Base-by-base conservation (phyloP, 2,329 filamentous ascomycete genomes). In the Dactylonectria macrodidyma region DNA sequence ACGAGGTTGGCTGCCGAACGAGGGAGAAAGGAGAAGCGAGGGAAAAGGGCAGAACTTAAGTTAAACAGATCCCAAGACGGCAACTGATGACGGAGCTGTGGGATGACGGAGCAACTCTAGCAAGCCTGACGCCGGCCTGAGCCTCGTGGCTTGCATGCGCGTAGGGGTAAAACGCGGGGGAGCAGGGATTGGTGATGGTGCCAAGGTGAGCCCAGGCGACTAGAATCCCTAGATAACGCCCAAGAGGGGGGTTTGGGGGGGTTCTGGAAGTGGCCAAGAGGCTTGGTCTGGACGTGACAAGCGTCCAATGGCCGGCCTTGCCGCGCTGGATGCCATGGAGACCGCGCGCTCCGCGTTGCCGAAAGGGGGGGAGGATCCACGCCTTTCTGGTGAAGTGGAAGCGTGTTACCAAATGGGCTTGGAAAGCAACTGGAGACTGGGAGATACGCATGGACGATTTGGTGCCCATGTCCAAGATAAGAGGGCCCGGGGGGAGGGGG, bases 261-360 rank as follows among this genome's bases (percentile, higher is more conserved):
- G 47, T 62, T 66, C 64, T 66, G 41, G 54, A 59, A 54, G 59
- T 36, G 59, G 54, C 64, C 16, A 22, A 48, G 55, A 30, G 36
- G 52, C 33, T 26, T 66, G 48, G 64, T 52, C 36, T 34, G 50
- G 36, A 3, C 22, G n/a, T 24, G 10, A 22, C 10, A 36, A 30
- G 52, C 44, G 51, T 14, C 64, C 64, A 66, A 66, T 66, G 33
- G 50, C 48, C 41, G 26, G 47, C 52, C 59, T 66, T 66, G 64
- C 64, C 64, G 64, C 64, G 64, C 64, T 66, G 64, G 48, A 54
- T 59, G 58, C 59, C 47, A 48, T 66, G 59, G 58, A 46, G 54
- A 66, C 59, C 64, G 64, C 64, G 64, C 64, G 64, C 64, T 66
- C 64, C 59, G 64, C 59, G 47, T 58, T 62, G 26, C 63, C 63